These are phyloP conservation scores for Linnemannia exigua DNA, from an alignment of 192 early-diverging fungal genomes.

Conservation along the genomic window DNA sequence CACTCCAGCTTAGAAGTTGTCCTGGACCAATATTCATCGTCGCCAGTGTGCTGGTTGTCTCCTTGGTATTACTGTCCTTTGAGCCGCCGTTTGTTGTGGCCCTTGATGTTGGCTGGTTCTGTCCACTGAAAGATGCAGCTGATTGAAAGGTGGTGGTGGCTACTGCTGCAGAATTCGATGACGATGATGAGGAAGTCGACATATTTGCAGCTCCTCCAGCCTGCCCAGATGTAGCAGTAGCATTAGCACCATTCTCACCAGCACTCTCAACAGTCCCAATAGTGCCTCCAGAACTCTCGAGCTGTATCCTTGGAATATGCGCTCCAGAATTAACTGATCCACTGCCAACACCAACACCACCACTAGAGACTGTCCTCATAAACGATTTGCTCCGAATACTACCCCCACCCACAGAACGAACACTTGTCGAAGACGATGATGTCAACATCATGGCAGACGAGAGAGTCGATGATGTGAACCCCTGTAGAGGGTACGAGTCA, in stretches of 20 bases:
- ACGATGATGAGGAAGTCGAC: not conserved
- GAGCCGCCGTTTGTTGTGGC: not conserved
- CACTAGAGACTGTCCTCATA: conserved; percentile 23
- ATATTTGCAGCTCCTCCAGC: not conserved
- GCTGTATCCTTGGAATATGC: conserved; percentile 43
- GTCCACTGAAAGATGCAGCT: not conserved
- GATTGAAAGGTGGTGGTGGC: not conserved
- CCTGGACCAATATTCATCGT: conserved; percentile 54
- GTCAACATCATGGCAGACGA: conserved; percentile 41
- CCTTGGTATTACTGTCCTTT: not conserved
- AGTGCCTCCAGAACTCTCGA: conserved; percentile 30
- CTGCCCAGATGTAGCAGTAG: not conserved
- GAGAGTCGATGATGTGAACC: conserved; percentile 59
- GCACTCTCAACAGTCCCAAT: conserved; percentile 8
- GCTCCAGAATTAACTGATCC: conserved; percentile 13
- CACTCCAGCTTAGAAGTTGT: conserved; percentile 67
- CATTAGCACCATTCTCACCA: not conserved
- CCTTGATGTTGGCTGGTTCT: not conserved
- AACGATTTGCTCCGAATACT: conserved; percentile 54
- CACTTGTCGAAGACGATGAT: conserved; percentile 41
- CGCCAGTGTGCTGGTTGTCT: conserved; percentile 18
- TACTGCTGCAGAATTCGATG: conserved; percentile 11
- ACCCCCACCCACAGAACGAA: conserved; percentile 32
- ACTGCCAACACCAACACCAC: not conserved
- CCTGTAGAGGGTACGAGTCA: conserved; percentile 50